Evolutionary conservation across 176 grass and related monocot species (phyloP), one percentile per base, ranked within the genome.

Genomic region (Cenchrus americanus): DNA sequence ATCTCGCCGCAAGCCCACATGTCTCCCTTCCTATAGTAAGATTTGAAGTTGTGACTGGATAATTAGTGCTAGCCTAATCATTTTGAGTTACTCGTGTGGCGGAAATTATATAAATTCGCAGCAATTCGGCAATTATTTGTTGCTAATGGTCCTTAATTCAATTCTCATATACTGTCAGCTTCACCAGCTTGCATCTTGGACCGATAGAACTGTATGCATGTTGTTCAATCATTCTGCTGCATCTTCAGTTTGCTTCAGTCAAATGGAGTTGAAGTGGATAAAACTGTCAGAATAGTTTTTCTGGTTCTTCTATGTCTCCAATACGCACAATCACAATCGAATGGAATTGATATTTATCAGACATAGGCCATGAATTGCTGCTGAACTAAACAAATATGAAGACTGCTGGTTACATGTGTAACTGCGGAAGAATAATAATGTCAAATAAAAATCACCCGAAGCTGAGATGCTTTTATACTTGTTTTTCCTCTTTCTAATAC

Each of bases 1-100:
- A 58, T 85, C 83, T 85, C 53, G 52, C 52, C 9, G 37, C n/a
- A 55, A 42, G 3, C 82, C 58, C 82, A 30, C 54, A 24, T n/a
- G 40, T 9, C 0, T 15, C 2, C 47, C 14, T 54, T 74, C 7
- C 48, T 51, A 32, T 30, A 32, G 24, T 73, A 53, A 52, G 71
- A 74, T 74, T 32, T 54, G 51, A 15, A 54, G 71, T 54, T 54
- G 47, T 52, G 15, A 21, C 26, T 74, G 49, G 8, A 74, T 54
- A 74, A 74, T 54, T 51, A 24, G 54, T 54, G 71, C 49, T 51
- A 37, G 15, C 26, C 14, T 54, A 34, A 10, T 74, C 8, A 15
- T 34, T 52, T 73, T 53, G 14, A 53, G 24, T 32, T 74, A 53
- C 49, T 1, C 37, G 12, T 54, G 48, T 73, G 48, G 6, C 22